Base-by-base conservation (phyloP, 2,329 filamentous ascomycete species). In the Ascochyta rabiei region DNA sequence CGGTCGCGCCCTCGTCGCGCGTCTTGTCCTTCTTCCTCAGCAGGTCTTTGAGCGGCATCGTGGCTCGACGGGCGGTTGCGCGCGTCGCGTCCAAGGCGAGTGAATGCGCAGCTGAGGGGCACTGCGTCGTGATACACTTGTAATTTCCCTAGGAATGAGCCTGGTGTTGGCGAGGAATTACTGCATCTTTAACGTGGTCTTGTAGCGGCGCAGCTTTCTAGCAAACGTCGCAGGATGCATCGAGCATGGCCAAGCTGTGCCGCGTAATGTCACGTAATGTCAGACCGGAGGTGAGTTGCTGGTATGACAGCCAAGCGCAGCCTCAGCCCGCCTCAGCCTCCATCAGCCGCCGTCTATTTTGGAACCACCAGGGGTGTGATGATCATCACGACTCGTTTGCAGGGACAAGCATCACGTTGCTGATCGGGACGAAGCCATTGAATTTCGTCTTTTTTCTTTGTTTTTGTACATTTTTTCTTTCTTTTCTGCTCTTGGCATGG, bases 1-100 rank as follows among this genome's bases (percentile, higher is more conserved):
- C 65, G 33, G 67, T 63, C 21, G 75, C 72, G 52, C 76, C 72
- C 56, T 73, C 76, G 46, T 82, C 73, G 65, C 79, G 84, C 34
- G 85, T 82, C 81, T 58, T 69, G 35, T 85, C 82, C 67, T 85
- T 86, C 77, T 86, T 88, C 72, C 83, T 86, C 53, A 89, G 76
- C 24, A 88, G 72, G 63, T 86, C 81, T 69, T 80, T 82, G 57
- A 88, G 75, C 57, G 84, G 79, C 83, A 87, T 88, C 61, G 70
- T 81, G 51, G 31, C 18, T 57, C 51, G 46, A 45, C 41, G 52
- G 53, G 53, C 16, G 53, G 48, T 48, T 46, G 56, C 52, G 61
- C 52, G 53, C 51, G 54, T 54, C 34, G 56, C 50, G 48, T 43
- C 51, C 38, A 38, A 12, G 46, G 39, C n/a, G 35, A 8, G 8